phyloP scores from a whole-genome alignment of 805 yeast genomes.

The Starmerella apicola region DNA sequence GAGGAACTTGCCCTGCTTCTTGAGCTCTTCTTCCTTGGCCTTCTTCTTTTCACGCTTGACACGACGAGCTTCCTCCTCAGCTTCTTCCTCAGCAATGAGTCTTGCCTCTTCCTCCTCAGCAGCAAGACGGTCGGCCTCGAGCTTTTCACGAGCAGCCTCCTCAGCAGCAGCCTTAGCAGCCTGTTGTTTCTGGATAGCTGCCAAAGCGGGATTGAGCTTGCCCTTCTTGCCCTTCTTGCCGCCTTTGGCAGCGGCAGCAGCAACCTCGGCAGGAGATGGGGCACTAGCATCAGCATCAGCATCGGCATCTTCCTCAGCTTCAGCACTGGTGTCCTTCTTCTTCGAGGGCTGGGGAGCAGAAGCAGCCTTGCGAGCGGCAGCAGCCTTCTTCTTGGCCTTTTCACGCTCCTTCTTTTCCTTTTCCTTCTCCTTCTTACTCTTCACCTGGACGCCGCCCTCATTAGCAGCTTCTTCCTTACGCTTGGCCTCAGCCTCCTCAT shows the following conservation, averaged over 20 bases:
- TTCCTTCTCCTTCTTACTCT: constrained; percentile 93
- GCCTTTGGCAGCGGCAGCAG: constrained; percentile 30
- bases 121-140: constrained; percentile 49
- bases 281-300: constrained; percentile 23
- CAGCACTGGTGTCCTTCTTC: constrained; percentile 26
- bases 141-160: constrained; percentile 62
- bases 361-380: constrained; percentile 74
- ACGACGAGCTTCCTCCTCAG: constrained; percentile 41
- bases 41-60: constrained; percentile 78
- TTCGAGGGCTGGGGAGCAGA: constrained; percentile 48
- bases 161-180: constrained; percentile 80
- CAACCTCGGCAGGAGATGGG: constrained; percentile 3
- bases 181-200: constrained; percentile 79
- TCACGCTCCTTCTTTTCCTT: constrained; percentile 58
- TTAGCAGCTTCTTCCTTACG: constrained; percentile 34
- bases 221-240: constrained; percentile 43
- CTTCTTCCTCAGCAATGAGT: constrained; percentile 51
- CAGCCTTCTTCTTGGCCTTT: constrained; percentile 60
- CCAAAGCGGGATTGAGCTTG: constrained; percentile 79
- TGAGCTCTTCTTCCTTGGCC: constrained; percentile 76
- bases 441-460: constrained; percentile 61
- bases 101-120: constrained; percentile 38
- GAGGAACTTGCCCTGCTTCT: constrained; percentile 88
- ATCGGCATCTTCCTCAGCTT: constrained; percentile 24
- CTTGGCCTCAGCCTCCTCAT: constrained; percentile 35